Base-by-base conservation (phyloP, 805 yeast species). In the Dipodascopsis tothii region DNA sequence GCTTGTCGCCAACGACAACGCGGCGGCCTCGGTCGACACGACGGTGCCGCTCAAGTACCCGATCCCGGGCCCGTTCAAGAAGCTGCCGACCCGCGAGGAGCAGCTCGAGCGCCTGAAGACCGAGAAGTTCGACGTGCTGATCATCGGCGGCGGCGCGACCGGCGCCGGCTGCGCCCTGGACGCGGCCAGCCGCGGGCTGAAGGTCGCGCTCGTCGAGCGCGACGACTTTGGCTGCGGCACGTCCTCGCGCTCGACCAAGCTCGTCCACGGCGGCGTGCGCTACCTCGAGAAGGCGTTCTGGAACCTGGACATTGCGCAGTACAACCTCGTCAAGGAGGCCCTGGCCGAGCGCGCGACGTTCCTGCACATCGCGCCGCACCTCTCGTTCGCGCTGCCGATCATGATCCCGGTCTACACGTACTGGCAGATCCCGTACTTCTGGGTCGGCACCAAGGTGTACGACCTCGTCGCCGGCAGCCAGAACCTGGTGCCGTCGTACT, bases 221-320 rank as follows among this genome's bases (percentile, higher is more conserved):
- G 78, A 77, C 52, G 97, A 88, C 69, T 88, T 83, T 60, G 95
- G 95, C 5, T 73, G 86, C 6, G 96, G 95, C 34, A 90, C 96
- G 14, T 83, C 94, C 5, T 86, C 96, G 28, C 84, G 87, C 59
- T 84, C 95, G 14, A 88, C 97, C 39, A 88, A 88, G 68, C 84
- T 88, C 80, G 95, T 95, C 35, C 97, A 88, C 62, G 97, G 97
- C 54, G 97, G 97, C 63, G 96, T 88, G 35, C 74, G 97, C 59
- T 88, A 88, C 65, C 74, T 88, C 59, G 97, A 88, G 64, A 88
- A 88, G 70, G 96, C 96, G 33, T 78, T 88, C 58, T 86, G 86
- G 76, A 87, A 86, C 68, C 73, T 88, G 41, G 87, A 94, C 45
- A 86, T 84, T 65, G 90, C 80, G 48, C 97, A 88, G 69, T 72